These are phyloP conservation scores for Lactarius sanguifluus DNA, from an alignment of 768 basidiomycete genomes.

Conservation along the genomic window DNA sequence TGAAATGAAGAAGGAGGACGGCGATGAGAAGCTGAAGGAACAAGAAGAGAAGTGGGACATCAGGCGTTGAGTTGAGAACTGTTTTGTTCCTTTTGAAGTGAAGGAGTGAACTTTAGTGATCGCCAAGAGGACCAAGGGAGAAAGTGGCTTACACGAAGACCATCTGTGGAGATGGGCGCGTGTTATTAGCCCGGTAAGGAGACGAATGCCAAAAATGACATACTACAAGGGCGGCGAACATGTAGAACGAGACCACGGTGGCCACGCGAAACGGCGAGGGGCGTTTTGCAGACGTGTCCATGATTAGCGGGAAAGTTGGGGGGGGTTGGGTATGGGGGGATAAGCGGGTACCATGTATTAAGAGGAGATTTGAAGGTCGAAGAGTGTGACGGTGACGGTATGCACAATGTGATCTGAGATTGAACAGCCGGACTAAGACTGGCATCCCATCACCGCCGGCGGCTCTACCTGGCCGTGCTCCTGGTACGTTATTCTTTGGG, in stretches of 20 bases:
- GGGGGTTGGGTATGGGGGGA: neutral
- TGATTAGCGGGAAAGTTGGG: constrained; percentile 26
- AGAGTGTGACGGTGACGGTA: constrained; percentile 10
- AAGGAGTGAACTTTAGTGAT: constrained; percentile 8
- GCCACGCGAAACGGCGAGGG: constrained; percentile 53
- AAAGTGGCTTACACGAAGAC: constrained; percentile 45
- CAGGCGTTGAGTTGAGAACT: constrained; percentile 63
- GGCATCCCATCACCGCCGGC: neutral
- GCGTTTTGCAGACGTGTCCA: constrained; percentile 37
- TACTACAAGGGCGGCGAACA: constrained; percentile 72
- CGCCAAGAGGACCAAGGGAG: constrained; percentile 11
- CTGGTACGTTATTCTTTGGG: no score
- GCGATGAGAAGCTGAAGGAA: constrained; percentile 68
- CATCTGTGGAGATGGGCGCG: constrained; percentile 41
- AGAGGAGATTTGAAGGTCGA: neutral
- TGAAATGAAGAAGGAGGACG: constrained; percentile 58
- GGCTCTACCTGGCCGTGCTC: neutral
- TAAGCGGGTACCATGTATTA: neutral
- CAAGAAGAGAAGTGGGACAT: constrained; percentile 67
- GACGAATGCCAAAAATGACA: constrained; percentile 36
- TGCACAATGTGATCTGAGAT: constrained; percentile 8
- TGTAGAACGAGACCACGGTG: constrained; percentile 76
- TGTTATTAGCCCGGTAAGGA: constrained; percentile 7
- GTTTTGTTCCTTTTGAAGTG: constrained; percentile 62
- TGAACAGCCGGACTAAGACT: neutral